These are phyloP conservation scores for Acanthamoeba divionensis DNA, from an alignment of 208 protist species.

Conservation along the genomic window DNA sequence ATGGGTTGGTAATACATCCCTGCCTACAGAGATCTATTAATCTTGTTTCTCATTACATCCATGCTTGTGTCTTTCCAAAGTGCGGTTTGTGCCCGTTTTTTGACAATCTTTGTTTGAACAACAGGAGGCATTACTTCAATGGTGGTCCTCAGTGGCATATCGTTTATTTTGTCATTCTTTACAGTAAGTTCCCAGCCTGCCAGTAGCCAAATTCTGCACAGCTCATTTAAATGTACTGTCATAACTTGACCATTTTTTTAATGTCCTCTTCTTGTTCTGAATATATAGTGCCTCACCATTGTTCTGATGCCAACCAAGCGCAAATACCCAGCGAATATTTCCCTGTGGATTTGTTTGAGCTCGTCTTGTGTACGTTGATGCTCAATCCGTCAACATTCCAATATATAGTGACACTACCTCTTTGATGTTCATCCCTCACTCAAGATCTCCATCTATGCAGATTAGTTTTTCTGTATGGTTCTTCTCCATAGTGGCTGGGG, in stretches of 20 bases:
- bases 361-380: too few species aligned
- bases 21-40: too few species aligned
- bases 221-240: too few species aligned
- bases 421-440: too few species aligned
- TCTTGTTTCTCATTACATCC: too few species aligned
- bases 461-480: not conserved
- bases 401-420: not conserved
- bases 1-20: too few species aligned
- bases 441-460: not conserved
- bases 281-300: not conserved
- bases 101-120: too few species aligned
- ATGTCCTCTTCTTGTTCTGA: not conserved
- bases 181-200: not conserved
- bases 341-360: conserved; percentile 18
- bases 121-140: not conserved
- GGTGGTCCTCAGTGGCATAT: not conserved
- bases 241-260: not conserved
- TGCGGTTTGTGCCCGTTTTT: too few species aligned
- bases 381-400: not conserved
- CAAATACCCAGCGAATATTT: not conserved
- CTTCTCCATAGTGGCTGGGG: not conserved
- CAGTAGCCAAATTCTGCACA: not conserved
- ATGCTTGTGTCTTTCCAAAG: too few species aligned
- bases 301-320: not conserved
- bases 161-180: not conserved